phyloP scores from a whole-genome alignment of 192 early-diverging fungal genomes.

The Mortierella claussenii region DNA sequence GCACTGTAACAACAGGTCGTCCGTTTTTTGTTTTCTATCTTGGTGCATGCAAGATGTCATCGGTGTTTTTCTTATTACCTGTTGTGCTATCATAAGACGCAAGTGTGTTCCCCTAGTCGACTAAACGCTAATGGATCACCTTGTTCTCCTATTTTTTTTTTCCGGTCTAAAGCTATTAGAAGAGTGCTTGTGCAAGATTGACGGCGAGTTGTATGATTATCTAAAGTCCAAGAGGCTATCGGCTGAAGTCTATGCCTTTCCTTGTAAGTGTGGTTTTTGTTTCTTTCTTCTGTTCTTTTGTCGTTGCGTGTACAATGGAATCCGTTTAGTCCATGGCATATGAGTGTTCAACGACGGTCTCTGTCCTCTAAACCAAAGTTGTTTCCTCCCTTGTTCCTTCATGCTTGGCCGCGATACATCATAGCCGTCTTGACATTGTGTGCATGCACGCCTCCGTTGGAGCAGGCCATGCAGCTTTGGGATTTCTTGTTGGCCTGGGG shows the following conservation, averaged over 20 bases:
- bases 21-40: too few species aligned
- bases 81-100: too few species aligned
- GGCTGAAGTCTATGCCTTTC: conserved; percentile 89
- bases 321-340: conserved; percentile 2
- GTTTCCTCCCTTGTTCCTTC: not conserved
- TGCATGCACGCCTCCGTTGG: conserved; percentile 88
- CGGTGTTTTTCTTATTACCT: not conserved
- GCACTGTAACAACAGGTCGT: not conserved
- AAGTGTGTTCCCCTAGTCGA: too few species aligned
- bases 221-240: conserved; percentile 76
- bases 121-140: not conserved
- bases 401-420: not conserved
- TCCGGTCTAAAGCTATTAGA: conserved; percentile 79
- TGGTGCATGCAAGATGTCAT: not conserved
- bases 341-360: not conserved
- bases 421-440: conserved; percentile 90
- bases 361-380: not conserved
- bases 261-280: conserved; percentile 67
- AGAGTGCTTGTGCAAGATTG: conserved; percentile 78
- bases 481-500: conserved; percentile 93
- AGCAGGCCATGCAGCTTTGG: conserved; percentile 89
- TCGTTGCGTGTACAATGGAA: not conserved
- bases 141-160: not conserved
- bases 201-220: conserved; percentile 77
- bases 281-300: conserved; percentile 11